Base-by-base conservation (phyloP, 208 protist species). In the Leishmania martiniquensis region DNA sequence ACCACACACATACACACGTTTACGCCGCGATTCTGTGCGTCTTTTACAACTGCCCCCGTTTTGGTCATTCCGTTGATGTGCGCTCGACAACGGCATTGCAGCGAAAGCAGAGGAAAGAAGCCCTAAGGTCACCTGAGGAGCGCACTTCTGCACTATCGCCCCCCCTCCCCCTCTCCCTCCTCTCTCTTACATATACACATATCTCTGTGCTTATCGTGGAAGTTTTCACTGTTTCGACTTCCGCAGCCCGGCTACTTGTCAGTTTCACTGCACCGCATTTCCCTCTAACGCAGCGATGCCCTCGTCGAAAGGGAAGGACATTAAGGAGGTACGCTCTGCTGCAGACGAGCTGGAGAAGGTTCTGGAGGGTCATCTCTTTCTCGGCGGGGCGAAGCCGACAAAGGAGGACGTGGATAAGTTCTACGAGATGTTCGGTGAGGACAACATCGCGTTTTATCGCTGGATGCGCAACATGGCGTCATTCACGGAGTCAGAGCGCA, bases 401-500 rank as follows among this genome's bases (percentile, higher is more conserved):
- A 72, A 72, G 67, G 75, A 86, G 75, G 82, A 86, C 54, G 82
- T 86, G 45, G 82, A 86, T n/a, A 59, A 63, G 59, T 86, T 86
- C 39, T 66, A 81, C 65, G 68, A 62, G 4, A 76, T 86, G 76
- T 75, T 86, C 29, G 82, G 82, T 37, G 82, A 82, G 34, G 68
- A 86, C 47, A 81, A 86, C 72, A 45, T 82, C 55, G 82, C 82
- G 1, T 75, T 86, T 59, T 67, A 82, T 34, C 82, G 82, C 45
- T 86, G 82, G 78, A 25, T 86, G 32, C 76, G 77, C n/a, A 75
- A 86, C 70, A 86, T 86, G 67, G 77, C 67, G 10, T 86, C 82
- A 7, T 86, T 82, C 57, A 86, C 82, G 1, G 77, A 80, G 68
- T 70, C 32, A 44, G 77, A 86, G 73, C 76, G 82, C 54, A 75